Base-by-base conservation (phyloP, 2,329 filamentous ascomycete genomes). In the Fusarium sp. region DNA sequence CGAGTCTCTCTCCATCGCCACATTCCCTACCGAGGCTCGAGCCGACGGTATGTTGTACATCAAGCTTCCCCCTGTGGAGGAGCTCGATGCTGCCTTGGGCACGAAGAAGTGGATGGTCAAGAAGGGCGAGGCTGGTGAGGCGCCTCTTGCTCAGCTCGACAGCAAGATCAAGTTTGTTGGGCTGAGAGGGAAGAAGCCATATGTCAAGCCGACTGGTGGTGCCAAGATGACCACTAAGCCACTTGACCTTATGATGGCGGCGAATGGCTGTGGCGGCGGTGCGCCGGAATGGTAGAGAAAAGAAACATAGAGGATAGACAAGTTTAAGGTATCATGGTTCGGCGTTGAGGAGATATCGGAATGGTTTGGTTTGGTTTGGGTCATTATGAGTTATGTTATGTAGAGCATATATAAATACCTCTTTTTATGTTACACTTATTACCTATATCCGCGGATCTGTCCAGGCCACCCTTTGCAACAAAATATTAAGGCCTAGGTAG, bases 21-120 rank as follows among this genome's bases (percentile, higher is more conserved):
- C 92, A 0, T 98, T 98, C 81, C 88, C 89, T 0, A 90, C 90
- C 9, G 93, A 97, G 81, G 92, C 92, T 80, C 85, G 94, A 17
- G 64, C 73, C 5, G 94, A 96, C 80, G 94, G 93, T 0, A 90
- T 90, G 87, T 87, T 98, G 6, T 96, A 96, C 81, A 82, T 97
- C 71, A 92, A 92, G 82, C 85, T 98, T 35, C 95, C 95, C 26
- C 92, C 94, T 1, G 88, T 95, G 0, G 91, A 92, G 60, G 95
- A 97, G 83, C 85, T 98, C 50, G 95, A 98, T 80, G 88, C 87
- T 2, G 89, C 94, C 63, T 85, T 98, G 35, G 94, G 94, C 1
- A 98, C 94, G 2, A 86, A 87, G 77, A 92, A 90, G 83, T 98
- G 93, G 90, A 93, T 89, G 83, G 90, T 97, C 24, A 92, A 88